These are phyloP conservation scores for Hyphodiscus sp. DNA, from an alignment of 2,329 filamentous ascomycete species.

Conservation along the genomic window DNA sequence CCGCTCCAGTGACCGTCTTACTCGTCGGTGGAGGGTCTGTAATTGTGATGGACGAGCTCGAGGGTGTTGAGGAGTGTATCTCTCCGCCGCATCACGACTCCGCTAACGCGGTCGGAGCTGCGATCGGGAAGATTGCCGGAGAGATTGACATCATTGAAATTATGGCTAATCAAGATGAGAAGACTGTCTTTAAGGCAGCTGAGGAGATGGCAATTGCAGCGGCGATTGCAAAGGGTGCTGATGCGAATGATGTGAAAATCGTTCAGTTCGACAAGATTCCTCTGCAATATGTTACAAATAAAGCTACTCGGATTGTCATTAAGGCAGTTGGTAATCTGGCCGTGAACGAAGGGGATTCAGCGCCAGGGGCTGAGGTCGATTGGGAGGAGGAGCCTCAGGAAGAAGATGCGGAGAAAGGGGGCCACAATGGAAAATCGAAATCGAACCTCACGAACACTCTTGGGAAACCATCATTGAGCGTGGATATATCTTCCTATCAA, in stretches of 20 bases:
- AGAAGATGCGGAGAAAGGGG: not conserved
- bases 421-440: conserved; percentile 3
- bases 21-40: conserved; percentile 51
- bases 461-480: conserved; percentile 12
- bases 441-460: not conserved
- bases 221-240: conserved; percentile 19
- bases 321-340: conserved; percentile 16
- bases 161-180: conserved; percentile 33
- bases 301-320: conserved; percentile 17
- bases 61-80: conserved; percentile 42
- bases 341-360: not conserved
- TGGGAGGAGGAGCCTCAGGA: not conserved
- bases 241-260: conserved; percentile 33
- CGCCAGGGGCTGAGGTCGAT: not conserved
- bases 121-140: conserved; percentile 30
- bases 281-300: conserved; percentile 20
- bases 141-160: conserved; percentile 16
- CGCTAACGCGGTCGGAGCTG: conserved; percentile 53
- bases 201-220: conserved; percentile 31
- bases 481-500: conserved; percentile 29
- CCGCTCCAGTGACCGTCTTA: conserved; percentile 42
- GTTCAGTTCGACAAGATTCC: conserved; percentile 38
- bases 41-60: conserved; percentile 36
- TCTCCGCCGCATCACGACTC: conserved; percentile 44
- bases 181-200: conserved; percentile 35